Evolutionary conservation across 2,329 filamentous ascomycete genomes (phyloP), one percentile per base, ranked within the genome.

Genomic region (Stagonosporopsis cucurbitacearum): DNA sequence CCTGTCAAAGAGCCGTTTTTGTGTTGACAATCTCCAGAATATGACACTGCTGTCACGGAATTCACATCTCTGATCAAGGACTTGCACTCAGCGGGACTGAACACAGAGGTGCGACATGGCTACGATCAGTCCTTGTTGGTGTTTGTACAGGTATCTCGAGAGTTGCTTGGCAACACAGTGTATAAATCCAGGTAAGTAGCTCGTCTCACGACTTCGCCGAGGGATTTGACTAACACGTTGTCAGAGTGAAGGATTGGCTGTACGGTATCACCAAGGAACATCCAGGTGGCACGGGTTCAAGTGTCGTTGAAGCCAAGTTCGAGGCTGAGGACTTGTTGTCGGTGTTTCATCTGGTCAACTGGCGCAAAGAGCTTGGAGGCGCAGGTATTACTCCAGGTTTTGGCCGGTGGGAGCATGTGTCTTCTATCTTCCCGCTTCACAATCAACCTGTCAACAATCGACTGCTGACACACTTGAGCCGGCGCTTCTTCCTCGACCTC

Each of bases 231-330:
- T 57, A 15, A 57, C 30, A 30, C 33, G 32, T 17, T 32, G 39
- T 28, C 41, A 88, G 92, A 53, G 85, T 95, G 7, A 90, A 92
- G 72, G 92, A 96, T 73, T 96, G 90, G 90, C 82, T 96, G 2
- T 88, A 91, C 69, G 90, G 91, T 26, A 87, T 96, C 50, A 83
- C 89, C 28, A 78, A 82, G 32, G 79, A 84, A 40, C 83, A 85
- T n/a, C 83, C 91, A 30, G 78, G 84, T 37, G 80, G 68, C 9
- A 68, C 50, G 6, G 61, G 59, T 17, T 60, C 62, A 19, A 66
- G 56, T 15, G 46, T 67, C 6, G 65, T 84, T 17, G 84, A 91
- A 60, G 87, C 89, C 2, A 81, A 92, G 45, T 90, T 86, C 23
- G 89, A 93, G 65, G 89, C 91, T 12, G 92, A 96, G 77, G 84